Conservation (phyloP, 225 moss, liverwort and hornwort species). For the Sphagnum tenellum region DNA sequence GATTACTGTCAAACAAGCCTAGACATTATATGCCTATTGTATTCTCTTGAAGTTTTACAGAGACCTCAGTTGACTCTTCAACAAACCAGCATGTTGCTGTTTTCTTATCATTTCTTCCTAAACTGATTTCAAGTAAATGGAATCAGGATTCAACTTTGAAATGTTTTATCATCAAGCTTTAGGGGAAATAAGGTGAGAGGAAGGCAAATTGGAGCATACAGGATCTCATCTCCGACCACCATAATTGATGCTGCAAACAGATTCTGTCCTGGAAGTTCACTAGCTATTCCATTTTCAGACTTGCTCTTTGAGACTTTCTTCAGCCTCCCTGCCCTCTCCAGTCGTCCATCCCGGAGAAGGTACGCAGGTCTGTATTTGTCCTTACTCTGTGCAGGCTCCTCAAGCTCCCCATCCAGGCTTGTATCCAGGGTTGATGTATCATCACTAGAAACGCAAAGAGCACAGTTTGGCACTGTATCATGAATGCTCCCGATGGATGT, state of each 20-base stretch:
- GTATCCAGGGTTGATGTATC: slow-evolving; percentile 4
- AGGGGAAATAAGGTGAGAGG: no score
- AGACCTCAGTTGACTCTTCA: no score
- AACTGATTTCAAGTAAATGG: no score
- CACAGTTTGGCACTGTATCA: slow-evolving; percentile 4
- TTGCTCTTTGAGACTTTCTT: slow-evolving; percentile 9
- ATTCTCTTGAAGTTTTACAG: no score
- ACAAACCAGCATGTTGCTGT: no score
- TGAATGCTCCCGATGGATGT: slow-evolving; percentile 5
- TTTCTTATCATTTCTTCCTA: no score
- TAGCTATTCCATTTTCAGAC: slow-evolving; percentile 6
- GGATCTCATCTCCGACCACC: slow-evolving; percentile 31
- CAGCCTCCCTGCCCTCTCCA: slow-evolving; percentile 25
- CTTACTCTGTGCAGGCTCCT: background rate
- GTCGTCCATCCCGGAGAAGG: slow-evolving; percentile 21
- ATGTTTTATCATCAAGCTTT: no score
- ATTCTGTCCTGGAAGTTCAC: slow-evolving; percentile 4
- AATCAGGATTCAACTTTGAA: no score
- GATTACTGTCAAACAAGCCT: no score
- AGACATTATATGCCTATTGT: no score
- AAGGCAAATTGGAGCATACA: slow-evolving; percentile 2
- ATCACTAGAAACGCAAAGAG: slow-evolving; percentile 1
- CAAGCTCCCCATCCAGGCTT: background rate
- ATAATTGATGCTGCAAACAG: slow-evolving; percentile 23
- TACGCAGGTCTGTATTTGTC: slow-evolving; percentile 19